Evolutionary conservation across 2,329 filamentous ascomycete genomes (phyloP), one percentile per base, ranked within the genome.

Genomic region (Spiromastix sp.): DNA sequence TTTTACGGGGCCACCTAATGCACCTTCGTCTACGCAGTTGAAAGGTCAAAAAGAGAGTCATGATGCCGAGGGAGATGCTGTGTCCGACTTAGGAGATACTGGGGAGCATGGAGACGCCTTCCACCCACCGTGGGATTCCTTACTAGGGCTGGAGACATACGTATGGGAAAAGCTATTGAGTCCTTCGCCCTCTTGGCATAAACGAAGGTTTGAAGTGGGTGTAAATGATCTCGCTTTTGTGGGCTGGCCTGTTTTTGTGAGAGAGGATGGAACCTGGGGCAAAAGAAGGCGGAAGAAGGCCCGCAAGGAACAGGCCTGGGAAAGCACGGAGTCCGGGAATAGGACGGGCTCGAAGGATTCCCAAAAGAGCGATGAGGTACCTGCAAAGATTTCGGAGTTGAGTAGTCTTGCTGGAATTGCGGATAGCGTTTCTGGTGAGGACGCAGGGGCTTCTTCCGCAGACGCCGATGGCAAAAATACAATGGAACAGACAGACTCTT

Each of bases 211-310:
- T 50, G 83, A 93, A 54, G 68, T 93, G 39, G 81, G 79, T 0
- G 67, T 94, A 6, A 84, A 93, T 49, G 80, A 85, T 30, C 65
- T 89, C 26, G 77, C 79, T 38, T 91, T 85, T 51, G 68, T 93
- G 12, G 85, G 85, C 1, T 85, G 85, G 57, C 86, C 86, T 4
- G 75, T 93, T 26, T 85, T 87, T 57, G 81, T 85, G 25, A 77
- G 79, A 1, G 77, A 84, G 48, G 82, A 84, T 55, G 84, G 84
- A 2, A 70, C 71, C 26, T 91, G 85, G 85, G 70, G 71, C 51
- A 85, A 79, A 63, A 74, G 71, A 53, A 72, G 70, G 48, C 73
- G 59, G 42, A 54, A 53, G 44, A 61, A 60, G 47, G 45, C 48
- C 15, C 46, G 47, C 20, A 47, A 50, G 12, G 49, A 50, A 26